Percentiles rank a stretch among this genome's conserved stretches.
Evolutionary conservation across 192 early-diverging fungal species (phyloP).

Genomic region (Obelidium mucronatum): DNA sequence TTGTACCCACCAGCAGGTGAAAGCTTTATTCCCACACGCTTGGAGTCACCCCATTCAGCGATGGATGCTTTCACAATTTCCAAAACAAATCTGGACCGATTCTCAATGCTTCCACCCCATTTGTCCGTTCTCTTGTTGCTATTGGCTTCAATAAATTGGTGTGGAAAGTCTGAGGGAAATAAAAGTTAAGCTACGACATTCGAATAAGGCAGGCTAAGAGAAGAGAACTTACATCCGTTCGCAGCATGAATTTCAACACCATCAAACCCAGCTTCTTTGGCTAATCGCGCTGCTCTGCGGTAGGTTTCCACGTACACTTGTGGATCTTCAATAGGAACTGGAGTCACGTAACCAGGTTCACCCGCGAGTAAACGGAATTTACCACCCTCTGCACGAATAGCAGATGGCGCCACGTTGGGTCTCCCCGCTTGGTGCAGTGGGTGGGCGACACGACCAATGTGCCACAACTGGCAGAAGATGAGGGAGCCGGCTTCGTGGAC

Average conservation of each 20-base stretch:
- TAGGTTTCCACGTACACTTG: constrained; percentile 33
- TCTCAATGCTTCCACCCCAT: constrained; percentile 90
- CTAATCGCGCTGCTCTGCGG: constrained; percentile 14
- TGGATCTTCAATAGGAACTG: constrained; percentile 35
- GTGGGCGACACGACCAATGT: constrained; percentile 44
- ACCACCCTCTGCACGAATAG: constrained; percentile 35
- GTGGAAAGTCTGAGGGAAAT: background rate
- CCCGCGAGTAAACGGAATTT: constrained; percentile 35
- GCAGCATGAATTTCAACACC: constrained; percentile 80
- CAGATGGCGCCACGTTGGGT: constrained; percentile 26
- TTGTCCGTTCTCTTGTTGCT: constrained; percentile 83
- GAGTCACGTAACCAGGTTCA: constrained; percentile 32
- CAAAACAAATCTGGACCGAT: constrained; percentile 65
- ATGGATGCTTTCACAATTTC: constrained; percentile 40
- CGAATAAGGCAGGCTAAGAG: constrained; percentile 37
- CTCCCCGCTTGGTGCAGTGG: constrained; percentile 19
- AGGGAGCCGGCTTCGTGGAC: constrained; percentile 47
- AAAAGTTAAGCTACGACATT: background rate
- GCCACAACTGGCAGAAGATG: constrained; percentile 60
- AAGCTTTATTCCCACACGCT: constrained; percentile 42
- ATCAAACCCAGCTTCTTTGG: constrained; percentile 67
- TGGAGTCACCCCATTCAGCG: constrained; percentile 27
- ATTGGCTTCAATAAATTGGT: constrained; percentile 22
- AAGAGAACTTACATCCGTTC: constrained; percentile 84
- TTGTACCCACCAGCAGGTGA: constrained; percentile 45